phyloP scores from a whole-genome alignment of 23 red algal genomes.

The Agarophyton chilense region DNA sequence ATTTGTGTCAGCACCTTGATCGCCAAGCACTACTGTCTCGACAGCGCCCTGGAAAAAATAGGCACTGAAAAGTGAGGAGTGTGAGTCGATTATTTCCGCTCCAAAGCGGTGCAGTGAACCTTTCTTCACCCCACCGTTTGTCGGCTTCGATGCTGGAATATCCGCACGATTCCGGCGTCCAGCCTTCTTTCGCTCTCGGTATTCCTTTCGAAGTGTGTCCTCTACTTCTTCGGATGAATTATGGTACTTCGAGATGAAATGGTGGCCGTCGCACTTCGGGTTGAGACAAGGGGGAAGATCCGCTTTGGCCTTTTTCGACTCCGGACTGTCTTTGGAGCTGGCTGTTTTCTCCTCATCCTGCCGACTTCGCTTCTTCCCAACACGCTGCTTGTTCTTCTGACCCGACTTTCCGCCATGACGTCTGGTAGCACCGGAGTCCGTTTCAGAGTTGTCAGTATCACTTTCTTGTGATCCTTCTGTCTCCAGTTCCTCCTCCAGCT shows the following conservation, averaged over 20 bases:
- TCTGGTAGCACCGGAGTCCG: too few relatives aligned
- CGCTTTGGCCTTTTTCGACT: background rate
- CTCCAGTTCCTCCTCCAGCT: background rate
- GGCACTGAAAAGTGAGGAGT: constrained; percentile 3
- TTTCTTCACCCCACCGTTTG: background rate
- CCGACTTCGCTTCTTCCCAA: too few relatives aligned
- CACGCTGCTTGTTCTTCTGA: too few relatives aligned
- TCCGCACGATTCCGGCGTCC: too few relatives aligned
- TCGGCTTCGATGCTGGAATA: too few relatives aligned
- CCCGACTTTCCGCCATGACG: too few relatives aligned
- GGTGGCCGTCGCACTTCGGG: constrained; percentile 13
- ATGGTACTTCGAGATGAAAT: background rate
- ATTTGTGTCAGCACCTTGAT: constrained; percentile 24
- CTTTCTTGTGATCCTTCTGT: background rate
- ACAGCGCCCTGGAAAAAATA: constrained; percentile 6
- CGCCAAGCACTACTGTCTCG: constrained; percentile 1
- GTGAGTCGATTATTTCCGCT: background rate
- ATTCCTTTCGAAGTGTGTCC: background rate
- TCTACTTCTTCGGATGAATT: background rate
- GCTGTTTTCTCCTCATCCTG: background rate
- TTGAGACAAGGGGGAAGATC: constrained; percentile 14
- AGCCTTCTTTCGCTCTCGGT: background rate
- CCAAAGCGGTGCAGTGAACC: background rate
- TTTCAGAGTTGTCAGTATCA: too few relatives aligned
- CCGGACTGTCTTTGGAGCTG: too few relatives aligned